These are phyloP conservation scores for Symbiodinium natans DNA, from an alignment of 73 alveolate genomes.

Conservation along the genomic window DNA sequence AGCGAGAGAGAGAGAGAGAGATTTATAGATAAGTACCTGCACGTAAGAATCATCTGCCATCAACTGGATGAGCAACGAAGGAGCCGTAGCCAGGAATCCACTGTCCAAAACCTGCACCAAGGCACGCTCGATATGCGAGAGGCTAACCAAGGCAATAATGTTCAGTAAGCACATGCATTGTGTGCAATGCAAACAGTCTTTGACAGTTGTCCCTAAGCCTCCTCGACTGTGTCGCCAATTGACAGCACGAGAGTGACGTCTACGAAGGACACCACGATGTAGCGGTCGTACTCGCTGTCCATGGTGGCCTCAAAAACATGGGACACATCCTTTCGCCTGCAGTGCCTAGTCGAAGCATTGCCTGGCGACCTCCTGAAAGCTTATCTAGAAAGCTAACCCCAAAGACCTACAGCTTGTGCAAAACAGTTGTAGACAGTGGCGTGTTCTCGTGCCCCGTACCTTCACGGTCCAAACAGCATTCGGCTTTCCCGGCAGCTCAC, in stretches of 20 bases:
- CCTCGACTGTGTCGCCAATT: conserved; percentile 97
- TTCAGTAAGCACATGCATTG: not conserved
- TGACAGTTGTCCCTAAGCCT: conserved; percentile 35
- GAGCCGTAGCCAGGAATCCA: conserved; percentile 96
- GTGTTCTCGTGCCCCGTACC: conserved; percentile 70
- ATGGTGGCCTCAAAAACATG: conserved; percentile 45
- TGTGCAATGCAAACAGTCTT: too few species aligned
- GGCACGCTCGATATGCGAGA: not conserved
- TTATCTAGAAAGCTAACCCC: too few species aligned
- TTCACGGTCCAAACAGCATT: conserved; percentile 98
- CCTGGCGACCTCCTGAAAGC: too few species aligned
- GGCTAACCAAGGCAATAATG: too few species aligned
- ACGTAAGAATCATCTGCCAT: conserved; percentile 96
- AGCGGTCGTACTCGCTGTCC: conserved; percentile 97
- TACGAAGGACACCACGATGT: conserved; percentile 98
- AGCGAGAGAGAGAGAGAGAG: too few species aligned
- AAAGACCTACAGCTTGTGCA: too few species aligned
- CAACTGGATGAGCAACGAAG: conserved; percentile 95
- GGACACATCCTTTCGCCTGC: too few species aligned
- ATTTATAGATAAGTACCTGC: conserved; percentile 75
- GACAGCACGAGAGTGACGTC: conserved; percentile 97
- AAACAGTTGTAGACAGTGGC: too few species aligned
- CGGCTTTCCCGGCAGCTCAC: conserved; percentile 99
- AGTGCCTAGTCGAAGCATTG: too few species aligned
- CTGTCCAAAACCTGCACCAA: conserved; percentile 91